phyloP scores from a whole-genome alignment of 1,284 basidiomycete genomes.

The Cryptococcus amylolentus region DNA sequence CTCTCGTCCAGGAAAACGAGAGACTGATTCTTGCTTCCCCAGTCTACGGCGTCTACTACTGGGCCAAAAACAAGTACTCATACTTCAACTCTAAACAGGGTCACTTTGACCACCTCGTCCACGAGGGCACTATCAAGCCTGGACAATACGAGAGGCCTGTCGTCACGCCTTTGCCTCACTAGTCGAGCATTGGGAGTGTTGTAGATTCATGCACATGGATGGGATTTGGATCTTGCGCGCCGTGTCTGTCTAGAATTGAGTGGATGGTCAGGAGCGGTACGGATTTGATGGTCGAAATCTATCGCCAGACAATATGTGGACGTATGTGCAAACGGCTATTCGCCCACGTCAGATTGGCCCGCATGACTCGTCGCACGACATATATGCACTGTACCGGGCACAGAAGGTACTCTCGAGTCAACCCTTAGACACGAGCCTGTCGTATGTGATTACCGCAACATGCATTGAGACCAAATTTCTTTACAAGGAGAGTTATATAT shows the following conservation, averaged over 20 bases:
- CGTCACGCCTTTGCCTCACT: conserved; percentile 14
- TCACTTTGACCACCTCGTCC: conserved; percentile 35
- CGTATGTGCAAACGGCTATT: no score
- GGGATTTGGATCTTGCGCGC: background rate
- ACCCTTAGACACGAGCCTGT: no score
- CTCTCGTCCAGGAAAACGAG: background rate
- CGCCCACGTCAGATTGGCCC: no score
- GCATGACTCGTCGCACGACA: no score
- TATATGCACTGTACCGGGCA: no score
- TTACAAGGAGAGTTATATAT: background rate
- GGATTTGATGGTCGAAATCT: no score
- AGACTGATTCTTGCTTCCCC: conserved; percentile 1
- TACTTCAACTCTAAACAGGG: conserved; percentile 50
- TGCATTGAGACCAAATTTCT: no score
- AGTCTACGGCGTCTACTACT: conserved; percentile 82
- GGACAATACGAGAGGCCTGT: conserved; percentile 20
- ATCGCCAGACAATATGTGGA: no score
- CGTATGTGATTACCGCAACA: no score
- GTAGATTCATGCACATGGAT: background rate
- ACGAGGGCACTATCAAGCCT: conserved; percentile 18
- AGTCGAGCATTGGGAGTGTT: background rate
- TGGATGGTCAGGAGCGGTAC: no score
- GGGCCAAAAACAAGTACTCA: conserved; percentile 61
- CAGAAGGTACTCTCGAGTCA: no score
- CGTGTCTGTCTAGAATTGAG: background rate